phyloP scores from a whole-genome alignment of 169 alveolate species.

The Plasmodium blacklocki region DNA sequence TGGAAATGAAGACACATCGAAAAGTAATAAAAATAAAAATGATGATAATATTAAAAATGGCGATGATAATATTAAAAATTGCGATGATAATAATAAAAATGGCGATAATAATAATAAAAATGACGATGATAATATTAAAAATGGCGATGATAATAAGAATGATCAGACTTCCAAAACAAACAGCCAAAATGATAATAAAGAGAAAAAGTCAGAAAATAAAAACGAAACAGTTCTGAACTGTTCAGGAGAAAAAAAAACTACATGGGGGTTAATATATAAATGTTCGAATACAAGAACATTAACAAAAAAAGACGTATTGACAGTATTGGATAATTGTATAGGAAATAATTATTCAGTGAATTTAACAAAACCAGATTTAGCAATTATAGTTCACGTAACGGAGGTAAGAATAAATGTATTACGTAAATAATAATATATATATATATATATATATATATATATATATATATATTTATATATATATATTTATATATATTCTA shows the following conservation, averaged over 20 bases:
- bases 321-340: constrained; percentile 76
- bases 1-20: background rate
- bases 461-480: background rate
- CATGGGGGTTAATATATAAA: constrained; percentile 83
- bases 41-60: background rate
- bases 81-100: background rate
- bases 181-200: constrained; percentile 5
- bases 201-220: background rate
- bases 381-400: constrained; percentile 80
- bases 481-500: background rate
- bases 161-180: background rate
- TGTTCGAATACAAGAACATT: constrained; percentile 81
- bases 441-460: constrained; percentile 6
- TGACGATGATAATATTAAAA: background rate
- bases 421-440: background rate
- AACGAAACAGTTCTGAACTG: background rate
- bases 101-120: background rate
- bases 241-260: constrained; percentile 21
- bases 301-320: constrained; percentile 76
- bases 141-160: background rate
- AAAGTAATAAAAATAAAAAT: background rate
- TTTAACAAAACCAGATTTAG: constrained; percentile 80
- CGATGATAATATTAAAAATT: background rate
- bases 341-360: constrained; percentile 82
- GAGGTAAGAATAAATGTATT: constrained; percentile 77